Conservation (phyloP, 2,329 filamentous ascomycete genomes). For the Colletotrichum phormii region DNA sequence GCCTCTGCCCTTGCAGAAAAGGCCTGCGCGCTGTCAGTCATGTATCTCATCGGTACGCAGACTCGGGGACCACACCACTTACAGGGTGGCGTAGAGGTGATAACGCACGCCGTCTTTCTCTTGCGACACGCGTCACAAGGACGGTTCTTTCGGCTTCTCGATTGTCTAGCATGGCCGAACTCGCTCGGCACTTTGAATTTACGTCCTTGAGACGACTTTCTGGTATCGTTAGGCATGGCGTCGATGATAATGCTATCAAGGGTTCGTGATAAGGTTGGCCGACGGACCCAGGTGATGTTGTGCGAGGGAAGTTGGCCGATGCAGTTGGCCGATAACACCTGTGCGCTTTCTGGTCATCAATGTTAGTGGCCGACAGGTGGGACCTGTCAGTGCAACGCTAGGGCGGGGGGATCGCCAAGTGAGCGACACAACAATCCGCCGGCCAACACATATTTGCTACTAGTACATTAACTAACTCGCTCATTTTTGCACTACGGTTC, state of each 20-base stretch:
- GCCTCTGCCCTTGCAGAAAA: conserved; percentile 49
- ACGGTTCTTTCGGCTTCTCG: conserved; percentile 57
- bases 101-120: conserved; percentile 60
- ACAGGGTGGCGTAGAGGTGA: conserved; percentile 57
- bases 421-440: no score
- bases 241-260: not conserved
- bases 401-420: not conserved
- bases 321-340: not conserved
- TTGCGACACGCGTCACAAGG: conserved; percentile 59
- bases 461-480: no score
- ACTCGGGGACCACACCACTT: conserved; percentile 38
- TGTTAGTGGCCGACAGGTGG: not conserved
- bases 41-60: not conserved
- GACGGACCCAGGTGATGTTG: not conserved
- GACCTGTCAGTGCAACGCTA: not conserved
- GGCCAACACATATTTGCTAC: no score
- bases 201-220: conserved; percentile 39
- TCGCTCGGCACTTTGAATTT: conserved; percentile 56
- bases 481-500: no score
- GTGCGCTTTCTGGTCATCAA: not conserved
- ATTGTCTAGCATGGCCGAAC: conserved; percentile 53
- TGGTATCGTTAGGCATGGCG: not conserved
- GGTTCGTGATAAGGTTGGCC: not conserved
- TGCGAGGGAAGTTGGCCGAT: not conserved
- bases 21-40: conserved; percentile 38